Base-by-base conservation (phyloP, 2,329 filamentous ascomycete species). In the Xylariaceae sp. region DNA sequence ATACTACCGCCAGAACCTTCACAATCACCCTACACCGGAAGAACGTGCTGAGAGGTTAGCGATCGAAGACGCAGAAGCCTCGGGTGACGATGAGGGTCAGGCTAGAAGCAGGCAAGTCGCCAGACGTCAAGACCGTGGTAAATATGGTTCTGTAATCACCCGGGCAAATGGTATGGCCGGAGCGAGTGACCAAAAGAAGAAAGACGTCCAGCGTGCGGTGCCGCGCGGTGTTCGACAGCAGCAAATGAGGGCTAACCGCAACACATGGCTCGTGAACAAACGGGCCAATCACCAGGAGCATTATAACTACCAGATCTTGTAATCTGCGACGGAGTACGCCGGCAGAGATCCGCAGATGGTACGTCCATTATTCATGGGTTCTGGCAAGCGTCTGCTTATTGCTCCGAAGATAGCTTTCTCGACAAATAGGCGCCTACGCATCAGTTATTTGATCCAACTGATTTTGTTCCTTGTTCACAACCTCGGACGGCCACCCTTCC, bases 1-100 rank as follows among this genome's bases (percentile, higher is more conserved):
- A 63, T 97, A 97, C 74, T 99, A 85, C 75, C 86, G 89, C 56
- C 94, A 99, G 74, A 97, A 97, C 72, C 78, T 99, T 43, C 85
- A 87, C 71, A 88, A 84, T 70, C 87, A 96, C 70, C 91, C 91
- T 1, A 85, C 88, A 2, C 75, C 85, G 0, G 87, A 88, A 55
- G 91, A 96, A 72, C 86, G 88, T 51, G 78, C 82, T 54, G 80
- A 86, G 62, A 84, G 83, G 63, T 76, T 86, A 56, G 79, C 83
- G 4, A 80, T 89, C 55, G 80, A 86, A 58, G 67, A 57, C 3
- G 66, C 69, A 48, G 60, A 56, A 32, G 53, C 50, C 11, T 59
- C 62, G 11, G 46, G 51, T 6, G 67, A 67, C 9, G 73, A 72
- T 37, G 70, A 64, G 9, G 62, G 63, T 41, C 58, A 51, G 8